Conservation (phyloP, 371 early-diverging fungal genomes). For the Rhizopus arrhizus region DNA sequence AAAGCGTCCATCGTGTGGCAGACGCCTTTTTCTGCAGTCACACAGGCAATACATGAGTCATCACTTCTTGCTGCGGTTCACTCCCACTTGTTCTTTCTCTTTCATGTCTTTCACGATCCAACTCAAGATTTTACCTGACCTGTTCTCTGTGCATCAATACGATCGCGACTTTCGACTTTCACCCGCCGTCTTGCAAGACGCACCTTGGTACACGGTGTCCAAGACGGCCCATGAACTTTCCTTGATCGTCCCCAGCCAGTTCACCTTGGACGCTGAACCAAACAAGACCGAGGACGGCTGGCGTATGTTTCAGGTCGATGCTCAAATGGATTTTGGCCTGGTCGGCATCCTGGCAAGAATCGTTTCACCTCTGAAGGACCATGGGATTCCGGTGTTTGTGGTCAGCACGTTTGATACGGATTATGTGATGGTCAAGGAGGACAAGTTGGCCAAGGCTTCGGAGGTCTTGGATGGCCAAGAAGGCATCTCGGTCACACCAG, state of each 20-base stretch:
- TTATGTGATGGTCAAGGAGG: constrained; percentile 72
- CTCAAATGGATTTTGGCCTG: constrained; percentile 73
- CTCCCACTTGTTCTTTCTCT: no score
- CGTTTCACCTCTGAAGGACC: constrained; percentile 58
- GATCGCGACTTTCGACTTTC: constrained; percentile 21
- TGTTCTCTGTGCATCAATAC: constrained; percentile 43
- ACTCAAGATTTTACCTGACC: constrained; percentile 36
- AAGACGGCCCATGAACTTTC: constrained; percentile 62
- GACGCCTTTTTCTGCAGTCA: no score
- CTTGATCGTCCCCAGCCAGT: constrained; percentile 50
- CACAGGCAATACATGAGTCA: no score
- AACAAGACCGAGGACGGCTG: constrained; percentile 59
- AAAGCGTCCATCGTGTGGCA: no score
- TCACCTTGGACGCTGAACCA: constrained; percentile 24
- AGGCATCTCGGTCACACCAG: constrained; percentile 22
- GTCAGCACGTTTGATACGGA: constrained; percentile 82
- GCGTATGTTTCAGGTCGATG: constrained; percentile 67
- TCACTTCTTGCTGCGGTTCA: no score
- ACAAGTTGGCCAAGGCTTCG: constrained; percentile 30
- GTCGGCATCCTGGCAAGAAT: constrained; percentile 73
- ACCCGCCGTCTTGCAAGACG: constrained; percentile 15
- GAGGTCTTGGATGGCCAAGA: constrained; percentile 10
- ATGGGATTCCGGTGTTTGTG: constrained; percentile 69
- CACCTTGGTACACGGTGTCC: constrained; percentile 59
- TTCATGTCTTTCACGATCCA: constrained; percentile 11